Base-by-base conservation (phyloP, 768 basidiomycete species). In the Boletales sp. region DNA sequence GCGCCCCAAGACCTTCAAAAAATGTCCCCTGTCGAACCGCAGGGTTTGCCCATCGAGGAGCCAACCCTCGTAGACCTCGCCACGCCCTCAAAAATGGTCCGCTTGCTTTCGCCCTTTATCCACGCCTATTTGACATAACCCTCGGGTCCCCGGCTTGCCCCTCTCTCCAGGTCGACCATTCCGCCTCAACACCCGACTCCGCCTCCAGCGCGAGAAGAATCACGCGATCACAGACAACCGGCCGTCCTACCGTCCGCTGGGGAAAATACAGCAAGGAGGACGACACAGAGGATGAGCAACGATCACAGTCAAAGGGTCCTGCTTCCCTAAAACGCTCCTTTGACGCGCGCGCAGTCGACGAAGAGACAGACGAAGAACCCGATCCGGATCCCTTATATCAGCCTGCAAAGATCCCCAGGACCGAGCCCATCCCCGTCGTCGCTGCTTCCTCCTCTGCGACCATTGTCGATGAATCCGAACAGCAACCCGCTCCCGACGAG, bases 341-440 rank as follows among this genome's bases (percentile, higher is more conserved):
- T 53, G 67, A 68, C 53, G 68, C 68, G 41, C 65, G 67, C 13
- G 67, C 67, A 1, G 67, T 70, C 10, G 67, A 70, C 10, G 58
- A 70, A 48, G 68, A 70, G 18, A 70, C 68, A 0, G 67, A 68
- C 48, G 59, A 69, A 38, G 67, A 68, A 8, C 31, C 48, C n/a
- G 66, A 59, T 31, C 64, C 54, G 21, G 55, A 61, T 41, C 8
- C 55, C 6, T 0, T 25, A 8, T 33, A 36, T 46, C 60, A 68
- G 17, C 60, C 55, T 15, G 28, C 60, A n/a, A 68, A 68, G 53
- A 55, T 70, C 41, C 59, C 58, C 19, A 70, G 67, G 46, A 57
- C 56, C 8, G 67, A 70, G 17, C 54, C 54, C 21, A 28, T 15
- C 53, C 7, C 51, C 58, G 25, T 52, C 68, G 36, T 18, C 68